Conservation (phyloP, 2,329 filamentous ascomycete genomes). For the Alternaria alternata region DNA sequence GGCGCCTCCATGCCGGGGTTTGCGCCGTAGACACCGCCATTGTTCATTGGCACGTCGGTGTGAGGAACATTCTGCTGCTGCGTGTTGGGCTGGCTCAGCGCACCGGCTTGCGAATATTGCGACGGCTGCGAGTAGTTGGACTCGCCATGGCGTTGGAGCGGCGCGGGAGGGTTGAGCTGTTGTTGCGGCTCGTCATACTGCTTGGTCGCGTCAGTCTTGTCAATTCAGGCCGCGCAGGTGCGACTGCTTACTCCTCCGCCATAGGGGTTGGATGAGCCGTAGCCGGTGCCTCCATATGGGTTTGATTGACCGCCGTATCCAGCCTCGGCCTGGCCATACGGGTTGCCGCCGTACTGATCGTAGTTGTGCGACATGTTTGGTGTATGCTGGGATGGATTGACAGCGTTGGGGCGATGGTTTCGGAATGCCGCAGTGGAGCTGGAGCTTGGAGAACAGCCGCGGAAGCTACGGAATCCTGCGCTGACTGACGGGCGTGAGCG, state of each 20-base stretch:
- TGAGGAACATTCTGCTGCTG: slow-evolving; percentile 22
- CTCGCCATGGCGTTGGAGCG: slow-evolving; percentile 43
- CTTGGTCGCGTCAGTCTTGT: slow-evolving; percentile 15
- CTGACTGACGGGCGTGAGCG: slow-evolving; percentile 20
- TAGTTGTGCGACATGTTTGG: slow-evolving; percentile 55
- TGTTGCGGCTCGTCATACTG: slow-evolving; percentile 37
- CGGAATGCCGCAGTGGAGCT: slow-evolving; percentile 32
- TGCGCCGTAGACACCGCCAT: slow-evolving; percentile 10
- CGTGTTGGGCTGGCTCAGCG: slow-evolving; percentile 37
- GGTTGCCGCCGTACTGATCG: slow-evolving; percentile 55
- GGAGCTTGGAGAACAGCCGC: slow-evolving; percentile 28
- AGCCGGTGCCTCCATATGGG: slow-evolving; percentile 50
- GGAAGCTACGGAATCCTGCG: slow-evolving; percentile 39
- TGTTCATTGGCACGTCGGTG: slow-evolving; percentile 25
- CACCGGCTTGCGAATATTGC: slow-evolving; percentile 42
- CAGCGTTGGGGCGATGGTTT: slow-evolving; percentile 21
- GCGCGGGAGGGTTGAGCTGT: slow-evolving; percentile 36
- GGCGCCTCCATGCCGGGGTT: slow-evolving; percentile 62
- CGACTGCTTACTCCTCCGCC: slow-evolving; percentile 35
- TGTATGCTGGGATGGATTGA: slow-evolving; percentile 17
- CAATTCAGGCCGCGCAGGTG: slow-evolving; percentile 15
- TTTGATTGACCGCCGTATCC: slow-evolving; percentile 34
- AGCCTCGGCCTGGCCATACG: slow-evolving; percentile 17
- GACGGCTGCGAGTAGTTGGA: slow-evolving; percentile 52
- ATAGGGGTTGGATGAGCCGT: slow-evolving; percentile 43